These are phyloP conservation scores for Lathyrus tuberosus DNA, from an alignment of 306 rosid species.

Conservation along the genomic window DNA sequence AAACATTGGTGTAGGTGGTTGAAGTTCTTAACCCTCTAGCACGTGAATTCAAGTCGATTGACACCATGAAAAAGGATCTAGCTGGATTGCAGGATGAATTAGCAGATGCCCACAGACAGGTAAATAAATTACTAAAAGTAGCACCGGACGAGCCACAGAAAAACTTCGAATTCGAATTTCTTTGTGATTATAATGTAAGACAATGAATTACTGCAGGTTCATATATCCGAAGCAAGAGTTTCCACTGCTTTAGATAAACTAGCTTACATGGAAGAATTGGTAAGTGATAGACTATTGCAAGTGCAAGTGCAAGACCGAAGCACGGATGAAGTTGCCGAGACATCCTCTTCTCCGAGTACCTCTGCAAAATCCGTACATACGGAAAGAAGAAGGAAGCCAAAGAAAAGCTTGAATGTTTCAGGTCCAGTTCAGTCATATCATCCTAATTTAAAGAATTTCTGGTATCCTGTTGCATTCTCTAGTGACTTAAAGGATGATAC, in stretches of 20 bases:
- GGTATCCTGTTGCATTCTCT: conserved; percentile 97
- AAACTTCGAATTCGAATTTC: conserved; percentile 22
- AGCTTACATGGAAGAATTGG: conserved; percentile 97
- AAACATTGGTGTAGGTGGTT: conserved; percentile 46
- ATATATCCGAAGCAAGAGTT: conserved; percentile 93
- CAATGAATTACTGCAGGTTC: conserved; percentile 71
- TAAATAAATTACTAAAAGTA: conserved; percentile 33
- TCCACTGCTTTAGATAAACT: conserved; percentile 90
- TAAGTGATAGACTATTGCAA: conserved; percentile 77
- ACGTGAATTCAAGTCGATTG: conserved; percentile 84
- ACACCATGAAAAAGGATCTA: conserved; percentile 91
- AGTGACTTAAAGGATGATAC: conserved; percentile 74
- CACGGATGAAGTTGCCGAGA: conserved; percentile 50
- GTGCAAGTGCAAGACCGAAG: conserved; percentile 67
- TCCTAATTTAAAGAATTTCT: conserved; percentile 89
- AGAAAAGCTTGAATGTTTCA: conserved; percentile 76
- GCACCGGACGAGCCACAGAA: neutral
- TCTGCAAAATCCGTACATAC: conserved; percentile 48
- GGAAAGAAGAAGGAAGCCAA: conserved; percentile 43
- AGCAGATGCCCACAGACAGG: conserved; percentile 88
- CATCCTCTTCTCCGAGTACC: conserved; percentile 63
- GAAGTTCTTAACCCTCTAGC: conserved; percentile 89
- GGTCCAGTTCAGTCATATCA: conserved; percentile 91
- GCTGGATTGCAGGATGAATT: conserved; percentile 89
- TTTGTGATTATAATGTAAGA: conserved; percentile 28